These are phyloP conservation scores for Albophoma yamanashiensis DNA, from an alignment of 2,329 filamentous ascomycete genomes.

Conservation along the genomic window DNA sequence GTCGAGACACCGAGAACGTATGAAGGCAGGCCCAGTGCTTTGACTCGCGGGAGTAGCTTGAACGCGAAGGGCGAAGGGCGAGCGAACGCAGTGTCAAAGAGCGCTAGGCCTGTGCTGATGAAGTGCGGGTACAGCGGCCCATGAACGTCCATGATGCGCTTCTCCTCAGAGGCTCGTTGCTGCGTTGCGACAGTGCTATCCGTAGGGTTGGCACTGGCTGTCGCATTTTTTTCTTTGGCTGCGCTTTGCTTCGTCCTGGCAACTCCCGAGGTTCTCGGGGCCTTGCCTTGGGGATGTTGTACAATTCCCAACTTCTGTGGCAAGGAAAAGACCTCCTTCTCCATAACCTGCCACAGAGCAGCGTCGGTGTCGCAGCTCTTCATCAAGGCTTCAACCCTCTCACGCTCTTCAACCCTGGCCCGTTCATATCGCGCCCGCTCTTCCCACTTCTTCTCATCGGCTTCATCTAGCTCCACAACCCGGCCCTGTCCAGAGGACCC, in stretches of 20 bases:
- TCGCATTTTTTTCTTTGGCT: constrained; percentile 1
- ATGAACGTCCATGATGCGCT: constrained; percentile 41
- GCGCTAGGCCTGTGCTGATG: constrained; percentile 44
- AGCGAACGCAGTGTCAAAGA: constrained; percentile 46
- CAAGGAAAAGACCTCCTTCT: constrained; percentile 54
- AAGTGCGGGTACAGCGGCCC: constrained; percentile 55
- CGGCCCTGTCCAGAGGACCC: constrained; percentile 11
- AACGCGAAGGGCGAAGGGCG: constrained; percentile 48
- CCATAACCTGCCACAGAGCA: constrained; percentile 56
- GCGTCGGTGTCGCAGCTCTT: constrained; percentile 45
- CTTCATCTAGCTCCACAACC: constrained; percentile 19
- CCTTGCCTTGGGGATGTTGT: constrained; percentile 1
- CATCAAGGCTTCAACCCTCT: constrained; percentile 44
- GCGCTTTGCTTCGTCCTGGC: constrained; percentile 5
- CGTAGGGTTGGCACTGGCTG: neutral
- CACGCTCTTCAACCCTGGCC: constrained; percentile 33
- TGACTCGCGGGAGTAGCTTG: constrained; percentile 54
- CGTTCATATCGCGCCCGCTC: constrained; percentile 24
- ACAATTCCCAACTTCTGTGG: constrained; percentile 43
- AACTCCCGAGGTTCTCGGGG: constrained; percentile 5
- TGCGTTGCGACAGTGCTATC: neutral
- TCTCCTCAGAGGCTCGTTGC: constrained; percentile 9
- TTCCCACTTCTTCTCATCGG: constrained; percentile 19
- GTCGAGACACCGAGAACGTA: constrained; percentile 64
- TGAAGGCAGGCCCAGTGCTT: constrained; percentile 55